Base-by-base conservation (phyloP, 108 stramenopile species). In the Seminavis robusta region DNA sequence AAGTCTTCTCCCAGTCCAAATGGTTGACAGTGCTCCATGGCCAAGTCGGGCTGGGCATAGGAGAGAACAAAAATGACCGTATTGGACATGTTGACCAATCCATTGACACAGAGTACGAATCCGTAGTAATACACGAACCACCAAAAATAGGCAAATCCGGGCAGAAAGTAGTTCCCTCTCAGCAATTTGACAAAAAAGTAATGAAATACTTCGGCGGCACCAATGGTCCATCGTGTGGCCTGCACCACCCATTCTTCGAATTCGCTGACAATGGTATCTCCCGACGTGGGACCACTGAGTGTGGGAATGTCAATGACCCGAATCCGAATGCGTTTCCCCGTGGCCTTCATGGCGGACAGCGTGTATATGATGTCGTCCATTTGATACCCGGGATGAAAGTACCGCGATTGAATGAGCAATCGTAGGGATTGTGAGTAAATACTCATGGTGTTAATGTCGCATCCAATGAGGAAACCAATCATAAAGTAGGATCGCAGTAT, bases 321-420 rank as follows among this genome's bases (percentile, higher is more conserved):
- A 15, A 56, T 56, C 29, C 13, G 8, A 40, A 56, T 44, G 30
- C 54, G 54, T 9, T 9, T 24, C 6, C 54, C 54, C 6, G 54
- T 56, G 20, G 54, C 54, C 25, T 33, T 56, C 54, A 56, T 56
- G 54, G 54, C 54, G 30, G 34, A 38, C 54, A 56, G 25, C 23
- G 54, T 56, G 54, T 56, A 56, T 16, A 56, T 56, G 33, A 56
- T 56, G 25, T 56, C 54, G 25, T 56, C 54, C 54, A 56, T 56
- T 15, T 56, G 54, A 36, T 56, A 56, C 16, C 54, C 54, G 23
- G 54, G 54, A 20, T 56, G 54, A 29, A 56, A 56, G 37, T 38
- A 56, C 23, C 25, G 42, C 24, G 27, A 19, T 27, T 56, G 17
- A 5, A 56, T 36, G 27, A 56, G 30, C 29, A 56, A 36, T 23